Evolutionary conservation across 2,329 filamentous ascomycete species (phyloP).

Genomic region (Shiraia sp.): DNA sequence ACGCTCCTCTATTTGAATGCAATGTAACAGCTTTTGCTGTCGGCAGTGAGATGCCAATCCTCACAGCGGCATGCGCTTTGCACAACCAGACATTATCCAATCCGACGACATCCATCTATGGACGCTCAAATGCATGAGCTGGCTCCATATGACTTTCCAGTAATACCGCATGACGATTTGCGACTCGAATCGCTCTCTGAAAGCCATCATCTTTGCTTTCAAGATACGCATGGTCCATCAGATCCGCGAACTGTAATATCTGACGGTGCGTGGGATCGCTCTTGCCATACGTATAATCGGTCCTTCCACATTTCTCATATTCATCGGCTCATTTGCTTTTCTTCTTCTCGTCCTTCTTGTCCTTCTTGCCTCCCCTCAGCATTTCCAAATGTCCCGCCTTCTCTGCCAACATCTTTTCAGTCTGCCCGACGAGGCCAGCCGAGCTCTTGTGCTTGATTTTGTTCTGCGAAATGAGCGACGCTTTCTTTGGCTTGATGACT

Average conservation of each 20-base stretch:
- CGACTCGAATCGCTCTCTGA: no score
- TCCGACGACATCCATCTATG: no score
- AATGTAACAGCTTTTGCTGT: no score
- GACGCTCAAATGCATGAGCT: no score
- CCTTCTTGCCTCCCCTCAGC: slow-evolving; percentile 67
- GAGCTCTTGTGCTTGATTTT: slow-evolving; percentile 69
- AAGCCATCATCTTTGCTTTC: no score
- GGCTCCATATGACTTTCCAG: no score
- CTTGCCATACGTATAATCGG: neutral
- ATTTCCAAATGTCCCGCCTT: slow-evolving; percentile 73
- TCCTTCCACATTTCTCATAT: neutral
- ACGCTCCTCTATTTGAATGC: no score
- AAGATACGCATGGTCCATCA: no score
- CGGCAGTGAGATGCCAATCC: no score
- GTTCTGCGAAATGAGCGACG: slow-evolving; percentile 61
- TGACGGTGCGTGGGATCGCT: neutral
- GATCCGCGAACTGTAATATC: neutral
- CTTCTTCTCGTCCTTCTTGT: slow-evolving; percentile 33
- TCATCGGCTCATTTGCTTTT: slow-evolving; percentile 9
- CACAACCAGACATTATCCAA: no score
- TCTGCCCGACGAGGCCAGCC: slow-evolving; percentile 64
- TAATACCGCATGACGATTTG: no score
- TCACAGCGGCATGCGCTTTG: no score
- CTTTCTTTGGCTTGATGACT: slow-evolving; percentile 69
- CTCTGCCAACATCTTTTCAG: slow-evolving; percentile 68